A percentile compares a stretch with the other conserved stretches of the same genome.
Evolutionary conservation across 116 monocot genomes (phyloP).

Genomic region (Papilionanthe hybrid): DNA sequence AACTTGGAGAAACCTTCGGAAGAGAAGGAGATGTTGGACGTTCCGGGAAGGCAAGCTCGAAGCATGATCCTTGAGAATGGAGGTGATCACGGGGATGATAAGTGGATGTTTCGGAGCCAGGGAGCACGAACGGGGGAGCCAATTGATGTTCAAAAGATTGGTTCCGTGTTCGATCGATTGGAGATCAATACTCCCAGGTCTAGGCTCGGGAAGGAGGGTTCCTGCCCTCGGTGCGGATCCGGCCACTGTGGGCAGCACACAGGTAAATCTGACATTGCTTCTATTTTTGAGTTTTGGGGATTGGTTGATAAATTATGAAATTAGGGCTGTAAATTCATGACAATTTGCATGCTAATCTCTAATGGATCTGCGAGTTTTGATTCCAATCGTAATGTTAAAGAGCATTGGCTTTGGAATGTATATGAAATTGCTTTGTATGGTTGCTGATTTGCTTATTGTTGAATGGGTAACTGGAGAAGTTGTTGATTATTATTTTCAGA

Average conservation of each 20-base stretch:
- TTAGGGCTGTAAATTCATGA: neutral
- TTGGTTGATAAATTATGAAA: neutral
- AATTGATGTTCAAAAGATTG: constrained; percentile 6
- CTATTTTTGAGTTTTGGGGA: neutral
- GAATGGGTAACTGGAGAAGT: neutral
- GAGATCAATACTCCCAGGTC: constrained; percentile 2
- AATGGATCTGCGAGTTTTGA: neutral
- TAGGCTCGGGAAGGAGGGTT: constrained; percentile 17
- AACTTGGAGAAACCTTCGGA: constrained; percentile 25
- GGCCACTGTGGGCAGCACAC: constrained; percentile 9
- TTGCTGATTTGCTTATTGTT: neutral
- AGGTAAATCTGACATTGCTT: constrained; percentile 9
- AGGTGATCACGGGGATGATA: neutral
- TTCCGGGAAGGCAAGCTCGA: constrained; percentile 11
- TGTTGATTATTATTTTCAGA: neutral
- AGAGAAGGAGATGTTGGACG: constrained; percentile 4
- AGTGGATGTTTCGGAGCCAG: neutral
- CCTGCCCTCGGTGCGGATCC: neutral
- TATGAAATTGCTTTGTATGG: neutral
- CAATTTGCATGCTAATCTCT: neutral
- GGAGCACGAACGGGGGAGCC: neutral
- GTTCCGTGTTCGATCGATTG: neutral
- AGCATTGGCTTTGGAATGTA: neutral
- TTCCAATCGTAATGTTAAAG: neutral
- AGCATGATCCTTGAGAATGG: constrained; percentile 12